Conservation (phyloP, 73 alveolate species). For the Uronychia binucleata region DNA sequence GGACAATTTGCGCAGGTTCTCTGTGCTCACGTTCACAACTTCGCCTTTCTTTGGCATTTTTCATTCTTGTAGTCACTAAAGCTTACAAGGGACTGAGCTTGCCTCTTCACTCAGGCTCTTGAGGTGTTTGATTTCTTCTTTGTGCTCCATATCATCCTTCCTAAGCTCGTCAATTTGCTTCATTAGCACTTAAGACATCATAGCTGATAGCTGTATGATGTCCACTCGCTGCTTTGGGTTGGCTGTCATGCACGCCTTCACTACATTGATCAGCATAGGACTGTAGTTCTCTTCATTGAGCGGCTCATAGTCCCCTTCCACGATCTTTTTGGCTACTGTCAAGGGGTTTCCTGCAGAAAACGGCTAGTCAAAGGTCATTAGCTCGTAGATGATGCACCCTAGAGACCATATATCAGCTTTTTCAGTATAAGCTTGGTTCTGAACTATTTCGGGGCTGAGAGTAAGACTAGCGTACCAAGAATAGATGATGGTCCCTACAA, state of each 20-base stretch:
- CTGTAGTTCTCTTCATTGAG: conserved; percentile 41
- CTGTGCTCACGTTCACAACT: conserved; percentile 28
- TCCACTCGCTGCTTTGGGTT: conserved; percentile 64
- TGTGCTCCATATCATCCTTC: conserved; percentile 16
- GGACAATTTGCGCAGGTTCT: conserved; percentile 29
- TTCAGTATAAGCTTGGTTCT: conserved; percentile 69
- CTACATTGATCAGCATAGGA: conserved; percentile 41
- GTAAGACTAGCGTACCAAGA: no score
- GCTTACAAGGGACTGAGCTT: conserved; percentile 1
- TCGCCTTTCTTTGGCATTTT: conserved; percentile 22
- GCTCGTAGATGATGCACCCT: conserved; percentile 67
- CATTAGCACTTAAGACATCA: conserved; percentile 56
- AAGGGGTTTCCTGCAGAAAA: conserved; percentile 77
- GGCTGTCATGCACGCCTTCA: conserved; percentile 64
- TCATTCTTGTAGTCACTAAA: neutral
- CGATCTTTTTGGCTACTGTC: conserved; percentile 71
- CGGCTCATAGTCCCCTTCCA: conserved; percentile 68
- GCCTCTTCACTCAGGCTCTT: conserved; percentile 8
- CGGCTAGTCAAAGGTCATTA: conserved; percentile 64
- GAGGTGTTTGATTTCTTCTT: conserved; percentile 20
- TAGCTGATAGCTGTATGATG: conserved; percentile 31
- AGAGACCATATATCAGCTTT: conserved; percentile 77
- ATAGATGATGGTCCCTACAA: conserved; percentile 87
- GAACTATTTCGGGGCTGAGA: conserved; percentile 90
- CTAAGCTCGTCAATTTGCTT: conserved; percentile 56